A percentile compares a stretch with the other conserved stretches of the same genome.
Conservation (phyloP, 2,329 filamentous ascomycete genomes). For the Trematosphaeria pertusa region DNA sequence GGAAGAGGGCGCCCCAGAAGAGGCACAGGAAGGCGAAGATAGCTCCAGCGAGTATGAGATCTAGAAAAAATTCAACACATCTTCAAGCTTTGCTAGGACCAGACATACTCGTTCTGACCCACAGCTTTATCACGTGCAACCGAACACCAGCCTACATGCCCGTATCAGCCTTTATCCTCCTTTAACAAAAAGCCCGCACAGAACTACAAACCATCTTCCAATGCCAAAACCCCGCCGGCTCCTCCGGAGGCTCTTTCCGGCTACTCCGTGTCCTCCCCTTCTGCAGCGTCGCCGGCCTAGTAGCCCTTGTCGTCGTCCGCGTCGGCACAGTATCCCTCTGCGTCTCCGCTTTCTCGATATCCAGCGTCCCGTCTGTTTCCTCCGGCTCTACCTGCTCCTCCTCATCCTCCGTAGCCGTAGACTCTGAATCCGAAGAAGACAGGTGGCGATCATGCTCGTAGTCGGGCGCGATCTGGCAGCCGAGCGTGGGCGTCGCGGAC, state of each 20-base stretch:
- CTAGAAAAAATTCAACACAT: too few relatives aligned
- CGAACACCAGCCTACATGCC: slow-evolving; percentile 32
- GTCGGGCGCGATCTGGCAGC: slow-evolving; percentile 36
- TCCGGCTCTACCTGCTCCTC: too few relatives aligned
- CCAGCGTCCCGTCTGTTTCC: too few relatives aligned
- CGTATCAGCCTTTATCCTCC: neutral
- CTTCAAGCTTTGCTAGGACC: too few relatives aligned
- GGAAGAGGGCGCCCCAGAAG: slow-evolving; percentile 40
- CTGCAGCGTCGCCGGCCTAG: slow-evolving; percentile 20
- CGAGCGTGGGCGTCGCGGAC: slow-evolving; percentile 24
- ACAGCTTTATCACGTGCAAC: slow-evolving; percentile 37
- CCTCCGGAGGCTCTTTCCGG: slow-evolving; percentile 16
- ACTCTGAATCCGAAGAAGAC: too few relatives aligned
- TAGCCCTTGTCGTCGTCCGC: slow-evolving; percentile 6
- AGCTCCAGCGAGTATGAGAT: slow-evolving; percentile 32
- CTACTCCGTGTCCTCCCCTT: slow-evolving; percentile 28
- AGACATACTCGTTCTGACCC: slow-evolving; percentile 33
- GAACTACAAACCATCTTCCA: slow-evolving; percentile 29
- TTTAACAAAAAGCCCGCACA: neutral
- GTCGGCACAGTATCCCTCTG: slow-evolving; percentile 15
- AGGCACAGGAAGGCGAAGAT: slow-evolving; percentile 35
- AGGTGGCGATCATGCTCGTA: slow-evolving; percentile 27
- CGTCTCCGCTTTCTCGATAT: slow-evolving; percentile 33
- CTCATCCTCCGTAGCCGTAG: too few relatives aligned
- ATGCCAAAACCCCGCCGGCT: slow-evolving; percentile 37